Evolutionary conservation across 2,329 filamentous ascomycete genomes (phyloP).

Genomic region (Colletotrichum sp.): DNA sequence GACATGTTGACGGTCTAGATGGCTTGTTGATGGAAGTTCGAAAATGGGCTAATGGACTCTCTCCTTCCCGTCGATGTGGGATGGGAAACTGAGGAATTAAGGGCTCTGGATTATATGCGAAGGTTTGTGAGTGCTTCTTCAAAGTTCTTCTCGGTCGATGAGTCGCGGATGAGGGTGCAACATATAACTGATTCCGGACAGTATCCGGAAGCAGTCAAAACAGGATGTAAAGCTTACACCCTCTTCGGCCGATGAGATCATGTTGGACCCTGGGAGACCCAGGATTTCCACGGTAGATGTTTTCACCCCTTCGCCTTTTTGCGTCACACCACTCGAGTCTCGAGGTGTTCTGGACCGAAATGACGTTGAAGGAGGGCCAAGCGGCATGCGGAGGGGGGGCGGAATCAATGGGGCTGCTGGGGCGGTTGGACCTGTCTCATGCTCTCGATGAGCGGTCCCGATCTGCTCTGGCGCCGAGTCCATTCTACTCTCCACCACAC

Average conservation of each 20-base stretch:
- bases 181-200: constrained; percentile 23
- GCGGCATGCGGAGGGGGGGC: constrained; percentile 15
- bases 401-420: constrained; percentile 13
- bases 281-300: background rate
- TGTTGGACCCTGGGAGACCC: constrained; percentile 23
- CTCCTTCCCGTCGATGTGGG: background rate
- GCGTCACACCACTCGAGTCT: constrained; percentile 19
- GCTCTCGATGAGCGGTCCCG: constrained; percentile 6
- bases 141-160: background rate
- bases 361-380: constrained; percentile 32
- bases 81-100: background rate
- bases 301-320: background rate
- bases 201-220: constrained; percentile 17
- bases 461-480: constrained; percentile 2
- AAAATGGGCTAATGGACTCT: background rate
- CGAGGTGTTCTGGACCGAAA: constrained; percentile 20
- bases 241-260: constrained; percentile 23
- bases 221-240: constrained; percentile 22
- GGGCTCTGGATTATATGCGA: background rate
- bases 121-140: constrained; percentile 1
- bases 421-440: constrained; percentile 15
- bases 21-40: constrained; percentile 17
- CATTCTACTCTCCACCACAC: background rate
- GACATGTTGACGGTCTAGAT: constrained; percentile 24
- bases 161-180: constrained; percentile 13